Evolutionary conservation across 192 early-diverging fungal species (phyloP), one percentile per base, ranked within the genome.

Genomic region (Coemansia sp.): DNA sequence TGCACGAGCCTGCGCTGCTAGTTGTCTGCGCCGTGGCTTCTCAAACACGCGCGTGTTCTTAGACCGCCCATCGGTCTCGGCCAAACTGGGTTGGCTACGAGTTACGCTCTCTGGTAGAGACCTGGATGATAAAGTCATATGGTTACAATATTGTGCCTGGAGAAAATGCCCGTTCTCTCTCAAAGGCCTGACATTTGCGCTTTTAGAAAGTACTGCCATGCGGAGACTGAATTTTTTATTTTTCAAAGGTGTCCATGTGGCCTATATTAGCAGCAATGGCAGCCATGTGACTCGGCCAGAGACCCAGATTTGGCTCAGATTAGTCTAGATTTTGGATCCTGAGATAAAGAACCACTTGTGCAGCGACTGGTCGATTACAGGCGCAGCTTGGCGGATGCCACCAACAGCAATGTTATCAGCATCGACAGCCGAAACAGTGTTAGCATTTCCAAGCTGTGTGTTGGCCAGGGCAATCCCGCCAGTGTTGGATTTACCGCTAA

Each of bases 261-360:
- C 14, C 15, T n/a, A 42, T 24, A 46, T n/a, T 42, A 42, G 40
- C 40, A 40, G 38, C 14, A n/a, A n/a, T n/a, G 2, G 40, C 57
- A 59, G 57, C 40, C 18, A 21, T 28, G 7, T 28, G 5, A 28
- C 54, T 56, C n/a, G 15, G 18, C 57, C 18, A 18, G 23, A 18
- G 23, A 4, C 12, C 42, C 18, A 48, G 12, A 56, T 14, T 20
- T 5, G 17, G 40, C 15, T 15, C 5, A 10, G 18, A 50, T 21
- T 23, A 17, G 9, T 17, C 76, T 83, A 87, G 69, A 85, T 79
- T 70, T 75, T 85, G 65, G 84, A 76, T 40, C 89, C 95, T 28
- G 90, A 90, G 67, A 98, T 90, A 85, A 91, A 98, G 88, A 96
- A 98, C 96, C 96, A 98, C 89, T 98, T 98, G 88, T 94, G 92